phyloP scores from a whole-genome alignment of 805 yeast species.

The Starmera amethionina region DNA sequence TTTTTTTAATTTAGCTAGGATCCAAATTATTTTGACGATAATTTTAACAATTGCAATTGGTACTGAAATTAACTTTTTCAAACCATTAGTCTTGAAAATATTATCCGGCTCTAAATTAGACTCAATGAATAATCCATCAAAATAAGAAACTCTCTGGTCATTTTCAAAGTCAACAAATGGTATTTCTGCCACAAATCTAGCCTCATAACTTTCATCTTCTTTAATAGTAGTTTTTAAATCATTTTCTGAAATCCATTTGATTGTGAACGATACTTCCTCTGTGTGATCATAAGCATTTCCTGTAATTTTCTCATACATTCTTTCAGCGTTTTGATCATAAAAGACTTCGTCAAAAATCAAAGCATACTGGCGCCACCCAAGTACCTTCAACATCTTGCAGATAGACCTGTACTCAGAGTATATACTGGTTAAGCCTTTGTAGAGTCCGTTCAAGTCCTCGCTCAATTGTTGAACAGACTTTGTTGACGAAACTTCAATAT shows the following conservation, averaged over 20 bases:
- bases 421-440: too few relatives aligned
- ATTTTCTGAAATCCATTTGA: not conserved
- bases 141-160: not conserved
- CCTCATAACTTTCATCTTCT: not conserved
- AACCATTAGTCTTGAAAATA: conserved; percentile 2
- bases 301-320: not conserved
- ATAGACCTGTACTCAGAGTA: too few relatives aligned
- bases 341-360: conserved; percentile 7
- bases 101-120: not conserved
- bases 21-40: conserved; percentile 9
- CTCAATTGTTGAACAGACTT: not conserved
- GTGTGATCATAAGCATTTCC: not conserved
- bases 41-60: conserved; percentile 9
- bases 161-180: conserved; percentile 5
- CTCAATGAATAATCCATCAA: not conserved
- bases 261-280: not conserved
- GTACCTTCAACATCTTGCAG: too few relatives aligned
- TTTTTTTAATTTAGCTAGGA: conserved; percentile 10
- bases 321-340: conserved; percentile 1
- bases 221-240: not conserved
- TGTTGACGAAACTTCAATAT: conserved; percentile 1
- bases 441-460: conserved; percentile 1
- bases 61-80: conserved; percentile 6
- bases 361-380: too few relatives aligned
- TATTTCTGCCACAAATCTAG: not conserved